phyloP scores from a whole-genome alignment of 139 green algal genomes.

The Chlamydomonas sp. region DNA sequence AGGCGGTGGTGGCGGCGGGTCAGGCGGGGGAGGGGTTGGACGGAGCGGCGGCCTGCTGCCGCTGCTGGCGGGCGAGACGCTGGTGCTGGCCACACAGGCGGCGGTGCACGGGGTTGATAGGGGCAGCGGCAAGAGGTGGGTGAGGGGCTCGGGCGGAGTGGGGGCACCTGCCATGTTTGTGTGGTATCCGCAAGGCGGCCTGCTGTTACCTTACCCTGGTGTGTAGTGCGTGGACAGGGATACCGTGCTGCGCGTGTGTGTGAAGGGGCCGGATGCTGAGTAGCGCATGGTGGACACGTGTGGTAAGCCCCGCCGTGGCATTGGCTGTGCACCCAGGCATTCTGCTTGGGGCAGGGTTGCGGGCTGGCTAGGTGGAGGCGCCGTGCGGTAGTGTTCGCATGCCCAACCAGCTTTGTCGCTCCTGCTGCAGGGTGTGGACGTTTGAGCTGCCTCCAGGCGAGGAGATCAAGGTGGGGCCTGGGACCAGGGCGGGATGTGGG shows the following conservation, averaged over 20 bases:
- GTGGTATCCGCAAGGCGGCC: no score
- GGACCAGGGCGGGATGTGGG: background rate
- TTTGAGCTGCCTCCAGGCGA: constrained; percentile 6
- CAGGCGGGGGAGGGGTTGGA: no score
- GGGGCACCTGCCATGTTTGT: background rate
- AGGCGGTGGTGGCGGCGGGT: background rate
- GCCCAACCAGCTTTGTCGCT: background rate
- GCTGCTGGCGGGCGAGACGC: background rate
- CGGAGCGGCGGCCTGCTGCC: background rate
- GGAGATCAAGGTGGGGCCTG: background rate
- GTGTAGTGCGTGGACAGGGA: background rate
- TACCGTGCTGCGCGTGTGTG: no score
- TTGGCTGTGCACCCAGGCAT: no score
- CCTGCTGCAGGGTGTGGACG: constrained; percentile 7
- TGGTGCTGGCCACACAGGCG: constrained; percentile 1
- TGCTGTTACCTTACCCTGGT: no score
- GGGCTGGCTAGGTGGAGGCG: no score
- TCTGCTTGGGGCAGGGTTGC: no score
- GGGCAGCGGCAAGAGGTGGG: background rate
- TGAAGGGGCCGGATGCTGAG: no score
- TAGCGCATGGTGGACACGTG: no score
- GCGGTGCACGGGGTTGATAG: constrained; percentile 16
- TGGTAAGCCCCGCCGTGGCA: no score
- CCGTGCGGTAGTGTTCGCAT: no score
- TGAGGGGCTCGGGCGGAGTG: background rate